Base-by-base conservation (phyloP, 2,329 filamentous ascomycete genomes). In the Botrytis aclada region DNA sequence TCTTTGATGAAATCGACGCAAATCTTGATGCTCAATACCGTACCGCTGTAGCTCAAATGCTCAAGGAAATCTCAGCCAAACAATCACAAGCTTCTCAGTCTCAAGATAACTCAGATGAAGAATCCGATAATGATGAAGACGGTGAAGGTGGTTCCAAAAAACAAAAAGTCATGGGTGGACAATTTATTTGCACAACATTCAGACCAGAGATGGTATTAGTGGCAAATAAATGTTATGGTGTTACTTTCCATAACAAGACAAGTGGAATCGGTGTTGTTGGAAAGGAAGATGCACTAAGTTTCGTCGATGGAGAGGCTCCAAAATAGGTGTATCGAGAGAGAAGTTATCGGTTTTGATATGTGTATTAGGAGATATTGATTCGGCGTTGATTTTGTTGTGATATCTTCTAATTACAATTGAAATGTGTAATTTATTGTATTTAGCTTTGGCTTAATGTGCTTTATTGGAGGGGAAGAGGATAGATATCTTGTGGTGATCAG, bases 121-220 rank as follows among this genome's bases (percentile, higher is more conserved):
- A 82, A 80, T 70, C 87, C 84, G 77, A 80, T 81, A 76, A 79
- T 10, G 75, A 76, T n/a, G 75, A 74, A 9, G 73, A 83, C 65
- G 83, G 80, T 4, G 77, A 82, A 64, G 83, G 82, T 29, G 47
- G 51, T 22, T 37, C 43, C 2, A 61, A 67, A 16, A 60, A 47
- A 34, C 67, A 70, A 32, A 72, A 72, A 37, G 56, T 69, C 7
- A 84, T 84, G 76, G 85, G 85, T 51, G 90, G 90, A 0, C 91
- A 99, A 82, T 99, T 99, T 81, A 99, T 99, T 82, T 98, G 96
- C 87, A 99, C 96, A 6, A 99, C 96, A 3, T 99, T 99, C 89
- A 88, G 96, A 73, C 96, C 96, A 1, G 96, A 99, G 84, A 98
- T 99, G 87, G 88, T 99, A 76, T 89, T 92, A 74, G 94, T 98